Evolutionary conservation across 345 rosid species (phyloP), one percentile per base, ranked within the genome.

Genomic region (Eucalyptus cladocalyx): DNA sequence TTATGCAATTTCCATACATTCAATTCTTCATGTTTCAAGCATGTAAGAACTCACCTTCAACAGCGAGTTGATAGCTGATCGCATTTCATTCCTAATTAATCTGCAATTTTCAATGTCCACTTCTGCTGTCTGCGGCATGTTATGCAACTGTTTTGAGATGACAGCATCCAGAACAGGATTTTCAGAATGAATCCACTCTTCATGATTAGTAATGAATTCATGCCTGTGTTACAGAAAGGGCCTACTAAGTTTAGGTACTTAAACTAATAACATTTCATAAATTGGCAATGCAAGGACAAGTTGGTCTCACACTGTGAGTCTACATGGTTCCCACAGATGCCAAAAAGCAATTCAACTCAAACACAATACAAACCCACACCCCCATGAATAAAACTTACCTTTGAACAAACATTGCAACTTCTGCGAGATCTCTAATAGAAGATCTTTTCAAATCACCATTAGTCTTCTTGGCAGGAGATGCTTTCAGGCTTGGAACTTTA

Each of bases 401-500:
- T 90, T 95, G 97, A 90, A 98, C 93, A 92, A 95, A 87, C 88
- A 90, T 96, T 94, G 95, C 90, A 88, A 95, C 94, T 90, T 94
- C 93, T 69, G 93, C 98, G 47, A 97, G 94, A 91, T 94, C 92
- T 91, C 89, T 92, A 13, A 94, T 87, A 45, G 98, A 91, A 58
- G 97, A 91, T 91, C 90, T 80, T 91, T 92, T 94, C 16, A 88
- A 51, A 93, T 93, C 94, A 87, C 94, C 93, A 88, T 93, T 93
- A 89, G 88, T 87, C 86, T 95, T 95, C 91, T 90, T 89, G 92
- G 91, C 88, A 88, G 86, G 88, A 69, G 96, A 93, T 88, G 94
- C 95, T 93, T 94, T 96, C 96, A 98, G 94, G 93, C 98, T 96
- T 65, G 98, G 98, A 91, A 98, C 95, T 89, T 95, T 94, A 85